Evolutionary conservation across 495 filamentous ascomycete species (phyloP).

Genomic region (Pyrenula aspistea): DNA sequence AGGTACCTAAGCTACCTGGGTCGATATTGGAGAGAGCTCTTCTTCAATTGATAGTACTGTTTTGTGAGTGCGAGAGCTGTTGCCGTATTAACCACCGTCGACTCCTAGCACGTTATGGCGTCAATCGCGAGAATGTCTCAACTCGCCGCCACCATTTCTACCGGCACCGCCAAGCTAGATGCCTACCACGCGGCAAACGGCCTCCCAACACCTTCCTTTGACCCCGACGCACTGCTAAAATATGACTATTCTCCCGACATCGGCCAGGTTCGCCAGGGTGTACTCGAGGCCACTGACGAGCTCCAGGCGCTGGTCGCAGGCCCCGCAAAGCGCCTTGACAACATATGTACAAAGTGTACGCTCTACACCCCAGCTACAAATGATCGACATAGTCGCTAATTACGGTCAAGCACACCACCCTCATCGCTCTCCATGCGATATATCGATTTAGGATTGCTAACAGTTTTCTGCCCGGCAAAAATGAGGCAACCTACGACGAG

Average conservation of each 20-base stretch:
- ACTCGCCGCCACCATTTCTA: not conserved
- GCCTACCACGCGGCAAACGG: not conserved
- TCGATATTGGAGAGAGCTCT: no score
- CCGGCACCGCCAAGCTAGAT: not conserved
- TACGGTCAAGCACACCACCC: not conserved
- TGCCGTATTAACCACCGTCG: no score
- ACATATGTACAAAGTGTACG: not conserved
- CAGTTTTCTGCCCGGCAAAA: constrained; percentile 19
- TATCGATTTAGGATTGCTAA: constrained; percentile 10
- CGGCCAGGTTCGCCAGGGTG: not conserved
- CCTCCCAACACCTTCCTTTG: not conserved
- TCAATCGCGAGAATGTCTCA: not conserved
- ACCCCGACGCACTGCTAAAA: not conserved
- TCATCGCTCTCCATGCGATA: not conserved
- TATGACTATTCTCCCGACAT: not conserved
- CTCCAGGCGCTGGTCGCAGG: not conserved
- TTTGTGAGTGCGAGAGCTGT: no score
- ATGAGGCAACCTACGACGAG: constrained; percentile 25
- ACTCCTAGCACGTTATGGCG: no score
- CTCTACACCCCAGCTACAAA: not conserved
- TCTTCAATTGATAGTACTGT: no score
- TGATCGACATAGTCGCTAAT: no score
- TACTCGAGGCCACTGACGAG: not conserved
- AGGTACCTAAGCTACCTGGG: no score
- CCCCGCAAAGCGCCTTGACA: not conserved